Conservation (phyloP, 139 green algal species). For the Marvania coccoides region DNA sequence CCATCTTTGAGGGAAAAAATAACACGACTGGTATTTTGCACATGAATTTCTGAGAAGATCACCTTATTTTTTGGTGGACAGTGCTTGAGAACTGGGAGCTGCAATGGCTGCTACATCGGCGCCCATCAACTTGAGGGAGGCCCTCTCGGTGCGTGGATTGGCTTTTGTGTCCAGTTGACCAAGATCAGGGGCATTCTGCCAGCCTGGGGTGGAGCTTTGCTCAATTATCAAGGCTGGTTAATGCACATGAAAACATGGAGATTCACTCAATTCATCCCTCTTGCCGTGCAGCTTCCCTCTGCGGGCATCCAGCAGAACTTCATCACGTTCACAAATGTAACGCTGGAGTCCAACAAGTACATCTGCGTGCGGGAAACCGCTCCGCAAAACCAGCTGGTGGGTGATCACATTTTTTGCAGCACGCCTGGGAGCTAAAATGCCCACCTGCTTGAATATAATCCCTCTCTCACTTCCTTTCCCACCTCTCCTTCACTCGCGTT, state of each 20-base stretch:
- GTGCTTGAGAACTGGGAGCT: not conserved
- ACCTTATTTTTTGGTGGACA: too few species aligned
- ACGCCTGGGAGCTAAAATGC: not conserved
- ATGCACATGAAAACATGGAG: too few species aligned
- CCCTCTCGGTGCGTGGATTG: conserved; percentile 12
- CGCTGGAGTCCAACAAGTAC: conserved; percentile 95
- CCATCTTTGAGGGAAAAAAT: too few species aligned
- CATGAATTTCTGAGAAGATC: too few species aligned
- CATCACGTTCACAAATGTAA: conserved; percentile 97
- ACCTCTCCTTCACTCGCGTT: not conserved
- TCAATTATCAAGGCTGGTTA: too few species aligned
- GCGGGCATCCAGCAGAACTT: conserved; percentile 82
- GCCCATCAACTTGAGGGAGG: conserved; percentile 20
- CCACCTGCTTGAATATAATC: not conserved
- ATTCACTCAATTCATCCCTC: too few species aligned
- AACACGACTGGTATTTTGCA: too few species aligned
- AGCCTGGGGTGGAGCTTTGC: too few species aligned
- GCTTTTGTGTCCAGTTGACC: too few species aligned
- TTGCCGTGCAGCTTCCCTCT: conserved; percentile 71
- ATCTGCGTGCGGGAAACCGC: conserved; percentile 93
- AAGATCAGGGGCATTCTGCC: too few species aligned
- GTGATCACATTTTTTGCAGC: not conserved
- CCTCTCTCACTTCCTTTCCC: not conserved
- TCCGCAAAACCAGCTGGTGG: conserved; percentile 31
- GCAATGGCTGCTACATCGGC: too few species aligned